Conservation (phyloP, 2,329 filamentous ascomycete species). For the Cladosporium velox region DNA sequence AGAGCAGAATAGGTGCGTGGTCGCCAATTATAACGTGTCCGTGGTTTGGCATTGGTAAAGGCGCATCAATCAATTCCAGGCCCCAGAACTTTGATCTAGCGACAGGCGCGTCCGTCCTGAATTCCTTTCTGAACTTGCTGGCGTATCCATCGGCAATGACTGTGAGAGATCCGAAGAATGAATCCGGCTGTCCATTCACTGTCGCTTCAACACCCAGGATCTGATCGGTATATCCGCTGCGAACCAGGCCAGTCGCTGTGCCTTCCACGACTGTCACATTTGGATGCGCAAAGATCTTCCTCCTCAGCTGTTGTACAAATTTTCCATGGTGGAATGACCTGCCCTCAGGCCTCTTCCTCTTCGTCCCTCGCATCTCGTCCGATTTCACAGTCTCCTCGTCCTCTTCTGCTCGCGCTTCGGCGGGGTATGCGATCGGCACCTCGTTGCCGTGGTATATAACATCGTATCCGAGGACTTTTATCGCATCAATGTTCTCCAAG, state of each 20-base stretch:
- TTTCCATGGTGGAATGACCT: slow-evolving; percentile 90
- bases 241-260: slow-evolving; percentile 75
- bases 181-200: slow-evolving; percentile 66
- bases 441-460: slow-evolving; percentile 77
- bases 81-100: slow-evolving; percentile 89
- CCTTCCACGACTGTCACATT: slow-evolving; percentile 93
- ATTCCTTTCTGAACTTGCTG: slow-evolving; percentile 84
- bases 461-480: slow-evolving; percentile 82
- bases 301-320: slow-evolving; percentile 81
- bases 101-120: slow-evolving; percentile 66
- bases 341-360: slow-evolving; percentile 64
- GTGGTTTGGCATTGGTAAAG: slow-evolving; percentile 71
- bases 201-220: slow-evolving; percentile 80
- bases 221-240: slow-evolving; percentile 66
- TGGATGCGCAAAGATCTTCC: slow-evolving; percentile 69
- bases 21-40: slow-evolving; percentile 87
- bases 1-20: slow-evolving; percentile 78
- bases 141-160: slow-evolving; percentile 90
- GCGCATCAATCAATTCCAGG: slow-evolving; percentile 85
- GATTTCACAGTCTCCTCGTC: slow-evolving; percentile 37
- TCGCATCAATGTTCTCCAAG: slow-evolving; percentile 83
- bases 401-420: slow-evolving; percentile 47
- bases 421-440: slow-evolving; percentile 78
- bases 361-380: slow-evolving; percentile 36
- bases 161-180: slow-evolving; percentile 84